Percentiles rank a stretch among this genome's conserved stretches.
phyloP scores from a whole-genome alignment of 306 rosid species.

The Ormosia semicastrata region DNA sequence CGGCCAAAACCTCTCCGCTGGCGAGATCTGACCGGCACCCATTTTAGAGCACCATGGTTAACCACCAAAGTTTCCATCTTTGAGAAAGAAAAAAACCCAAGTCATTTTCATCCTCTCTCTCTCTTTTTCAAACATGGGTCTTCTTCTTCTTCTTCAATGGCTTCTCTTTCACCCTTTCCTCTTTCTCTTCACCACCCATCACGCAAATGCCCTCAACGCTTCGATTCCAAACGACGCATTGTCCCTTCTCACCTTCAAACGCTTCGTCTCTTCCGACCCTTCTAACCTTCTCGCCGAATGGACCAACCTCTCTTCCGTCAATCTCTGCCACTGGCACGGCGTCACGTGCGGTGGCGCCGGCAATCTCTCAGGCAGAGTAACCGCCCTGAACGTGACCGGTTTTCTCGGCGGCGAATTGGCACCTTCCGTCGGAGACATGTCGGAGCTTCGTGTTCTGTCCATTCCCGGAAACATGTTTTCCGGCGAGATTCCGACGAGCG shows the following conservation, averaged over 20 bases:
- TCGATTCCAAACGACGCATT: slow-evolving; percentile 40
- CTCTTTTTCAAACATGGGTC: slow-evolving; percentile 34
- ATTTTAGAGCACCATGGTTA: slow-evolving; percentile 5
- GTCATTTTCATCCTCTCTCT: slow-evolving; percentile 5
- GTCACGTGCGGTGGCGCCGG: slow-evolving; percentile 45
- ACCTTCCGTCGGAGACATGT: slow-evolving; percentile 38
- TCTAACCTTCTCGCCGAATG: slow-evolving; percentile 40
- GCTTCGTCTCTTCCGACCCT: slow-evolving; percentile 38
- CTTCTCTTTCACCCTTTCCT: slow-evolving; percentile 14
- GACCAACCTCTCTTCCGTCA: slow-evolving; percentile 22
- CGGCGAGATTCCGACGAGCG: slow-evolving; percentile 49
- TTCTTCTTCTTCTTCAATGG: slow-evolving; percentile 1
- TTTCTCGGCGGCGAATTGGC: slow-evolving; percentile 39
- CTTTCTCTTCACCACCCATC: slow-evolving; percentile 19
- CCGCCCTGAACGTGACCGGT: slow-evolving; percentile 37
- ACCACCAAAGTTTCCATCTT: not conserved
- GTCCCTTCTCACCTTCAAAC: slow-evolving; percentile 55
- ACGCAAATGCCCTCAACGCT: slow-evolving; percentile 30
- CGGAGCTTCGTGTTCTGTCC: slow-evolving; percentile 45
- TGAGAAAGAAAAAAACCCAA: not conserved
- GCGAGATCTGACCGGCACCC: slow-evolving; percentile 17
- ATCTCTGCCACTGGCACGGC: slow-evolving; percentile 49
- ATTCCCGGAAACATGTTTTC: slow-evolving; percentile 48
- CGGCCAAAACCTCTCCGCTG: slow-evolving; percentile 18
- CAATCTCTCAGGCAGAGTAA: slow-evolving; percentile 32